phyloP scores from a whole-genome alignment of 768 basidiomycete genomes.

The Amylocystis lapponica region DNA sequence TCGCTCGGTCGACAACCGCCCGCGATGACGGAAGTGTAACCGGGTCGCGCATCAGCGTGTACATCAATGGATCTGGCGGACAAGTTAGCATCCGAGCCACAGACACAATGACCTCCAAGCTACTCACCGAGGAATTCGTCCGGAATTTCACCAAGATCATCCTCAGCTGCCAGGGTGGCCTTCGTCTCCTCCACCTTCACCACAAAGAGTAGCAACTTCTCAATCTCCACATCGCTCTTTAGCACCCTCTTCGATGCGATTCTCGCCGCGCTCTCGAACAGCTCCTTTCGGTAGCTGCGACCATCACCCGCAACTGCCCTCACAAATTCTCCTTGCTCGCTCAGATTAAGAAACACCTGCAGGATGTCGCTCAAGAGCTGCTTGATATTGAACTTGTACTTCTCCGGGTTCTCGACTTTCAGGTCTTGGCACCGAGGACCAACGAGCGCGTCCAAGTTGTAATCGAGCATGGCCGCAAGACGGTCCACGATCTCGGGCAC shows the following conservation, averaged over 20 bases:
- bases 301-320: constrained; percentile 91
- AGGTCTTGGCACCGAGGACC: constrained; percentile 88
- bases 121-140: constrained; percentile 88
- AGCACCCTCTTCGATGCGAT: constrained; percentile 57
- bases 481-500: constrained; percentile 94
- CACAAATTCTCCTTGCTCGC: constrained; percentile 72
- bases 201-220: constrained; percentile 63
- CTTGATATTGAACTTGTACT: constrained; percentile 84
- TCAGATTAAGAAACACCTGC: constrained; percentile 86
- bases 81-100: background rate
- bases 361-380: constrained; percentile 80
- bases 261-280: constrained; percentile 75
- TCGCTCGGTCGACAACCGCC: constrained; percentile 75
- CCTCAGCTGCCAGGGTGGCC: constrained; percentile 77
- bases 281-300: constrained; percentile 77
- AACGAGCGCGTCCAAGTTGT: constrained; percentile 84
- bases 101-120: constrained; percentile 6
- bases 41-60: constrained; percentile 91
- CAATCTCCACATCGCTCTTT: constrained; percentile 76
- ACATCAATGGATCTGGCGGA: constrained; percentile 77
- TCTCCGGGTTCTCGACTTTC: constrained; percentile 78
- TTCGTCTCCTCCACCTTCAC: constrained; percentile 80
- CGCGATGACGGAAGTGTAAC: constrained; percentile 83
- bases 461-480: constrained; percentile 94
- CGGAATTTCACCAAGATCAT: constrained; percentile 88